phyloP scores from a whole-genome alignment of 306 rosid species.

The Inga laurina region DNA sequence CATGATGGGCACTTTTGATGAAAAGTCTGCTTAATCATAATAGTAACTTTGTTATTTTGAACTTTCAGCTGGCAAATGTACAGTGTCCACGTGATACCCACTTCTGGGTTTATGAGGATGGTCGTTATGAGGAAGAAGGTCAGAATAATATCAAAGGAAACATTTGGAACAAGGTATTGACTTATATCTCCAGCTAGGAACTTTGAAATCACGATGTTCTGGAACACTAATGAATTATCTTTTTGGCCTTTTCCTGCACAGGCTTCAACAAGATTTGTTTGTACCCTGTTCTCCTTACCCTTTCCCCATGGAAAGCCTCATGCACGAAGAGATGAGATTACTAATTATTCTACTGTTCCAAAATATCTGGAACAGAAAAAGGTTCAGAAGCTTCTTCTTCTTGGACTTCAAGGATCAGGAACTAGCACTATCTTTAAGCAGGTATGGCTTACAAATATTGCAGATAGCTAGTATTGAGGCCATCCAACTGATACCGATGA shows the following conservation, averaged over 20 bases:
- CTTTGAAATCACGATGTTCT: constrained; percentile 10
- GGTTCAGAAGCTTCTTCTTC: constrained; percentile 87
- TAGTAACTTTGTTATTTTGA: constrained; percentile 35
- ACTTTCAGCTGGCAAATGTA: constrained; percentile 86
- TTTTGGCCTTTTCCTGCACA: constrained; percentile 52
- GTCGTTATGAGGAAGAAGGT: constrained; percentile 99
- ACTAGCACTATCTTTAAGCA: constrained; percentile 98
- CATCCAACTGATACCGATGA: neutral
- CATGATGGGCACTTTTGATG: constrained; percentile 14
- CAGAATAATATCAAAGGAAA: constrained; percentile 97
- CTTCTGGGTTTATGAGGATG: constrained; percentile 99
- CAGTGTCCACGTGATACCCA: constrained; percentile 99
- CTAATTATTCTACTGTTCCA: constrained; percentile 79
- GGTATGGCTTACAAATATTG: constrained; percentile 44
- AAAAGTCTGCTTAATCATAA: neutral
- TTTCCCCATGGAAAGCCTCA: constrained; percentile 80
- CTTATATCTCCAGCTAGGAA: constrained; percentile 26
- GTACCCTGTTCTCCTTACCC: constrained; percentile 80
- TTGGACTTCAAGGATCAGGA: constrained; percentile 94
- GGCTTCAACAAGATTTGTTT: constrained; percentile 85
- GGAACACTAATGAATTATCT: constrained; percentile 29
- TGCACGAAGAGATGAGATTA: constrained; percentile 77
- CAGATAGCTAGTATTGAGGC: neutral
- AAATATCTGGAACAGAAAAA: constrained; percentile 85
- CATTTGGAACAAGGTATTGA: constrained; percentile 95